phyloP scores from a whole-genome alignment of 1,139 yeast genomes.

The Diutina mesorugosa region DNA sequence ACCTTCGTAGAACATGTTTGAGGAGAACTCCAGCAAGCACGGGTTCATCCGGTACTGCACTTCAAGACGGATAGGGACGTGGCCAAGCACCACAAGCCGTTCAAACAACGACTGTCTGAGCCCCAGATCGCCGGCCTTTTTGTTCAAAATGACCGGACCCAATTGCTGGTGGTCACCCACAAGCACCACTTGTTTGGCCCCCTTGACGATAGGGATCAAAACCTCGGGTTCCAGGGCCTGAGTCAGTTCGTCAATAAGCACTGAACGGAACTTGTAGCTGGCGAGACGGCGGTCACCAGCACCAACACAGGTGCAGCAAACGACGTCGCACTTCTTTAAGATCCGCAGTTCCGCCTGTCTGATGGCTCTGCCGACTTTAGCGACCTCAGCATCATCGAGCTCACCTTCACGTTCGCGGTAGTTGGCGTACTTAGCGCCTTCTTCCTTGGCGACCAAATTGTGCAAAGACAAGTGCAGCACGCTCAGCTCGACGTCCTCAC shows the following conservation, averaged over 20 bases:
- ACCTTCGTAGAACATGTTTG: constrained; percentile 91
- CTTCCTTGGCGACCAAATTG: constrained; percentile 27
- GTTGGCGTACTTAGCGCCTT: constrained; percentile 45
- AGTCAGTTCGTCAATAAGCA: constrained; percentile 83
- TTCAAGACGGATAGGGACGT: constrained; percentile 73
- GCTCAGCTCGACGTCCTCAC: constrained; percentile 70
- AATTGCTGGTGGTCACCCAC: constrained; percentile 95
- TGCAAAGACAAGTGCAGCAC: constrained; percentile 43
- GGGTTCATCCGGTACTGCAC: constrained; percentile 98
- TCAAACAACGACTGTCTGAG: constrained; percentile 77
- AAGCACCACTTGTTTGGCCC: constrained; percentile 77
- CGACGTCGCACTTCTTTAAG: constrained; percentile 56
- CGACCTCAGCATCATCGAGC: background rate
- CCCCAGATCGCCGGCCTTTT: constrained; percentile 77
- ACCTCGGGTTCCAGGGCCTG: constrained; percentile 92
- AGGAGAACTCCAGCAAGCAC: constrained; percentile 70
- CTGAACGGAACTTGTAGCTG: constrained; percentile 51
- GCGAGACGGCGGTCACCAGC: constrained; percentile 67
- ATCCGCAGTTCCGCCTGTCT: constrained; percentile 33
- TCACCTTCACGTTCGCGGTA: background rate
- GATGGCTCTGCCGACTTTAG: constrained; percentile 6
- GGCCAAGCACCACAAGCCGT: constrained; percentile 73
- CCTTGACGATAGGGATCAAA: constrained; percentile 77
- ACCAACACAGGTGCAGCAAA: constrained; percentile 87
- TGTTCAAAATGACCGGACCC: constrained; percentile 80